phyloP scores from a whole-genome alignment of 371 early-diverging fungal genomes.

The Apophysomyces elegans region DNA sequence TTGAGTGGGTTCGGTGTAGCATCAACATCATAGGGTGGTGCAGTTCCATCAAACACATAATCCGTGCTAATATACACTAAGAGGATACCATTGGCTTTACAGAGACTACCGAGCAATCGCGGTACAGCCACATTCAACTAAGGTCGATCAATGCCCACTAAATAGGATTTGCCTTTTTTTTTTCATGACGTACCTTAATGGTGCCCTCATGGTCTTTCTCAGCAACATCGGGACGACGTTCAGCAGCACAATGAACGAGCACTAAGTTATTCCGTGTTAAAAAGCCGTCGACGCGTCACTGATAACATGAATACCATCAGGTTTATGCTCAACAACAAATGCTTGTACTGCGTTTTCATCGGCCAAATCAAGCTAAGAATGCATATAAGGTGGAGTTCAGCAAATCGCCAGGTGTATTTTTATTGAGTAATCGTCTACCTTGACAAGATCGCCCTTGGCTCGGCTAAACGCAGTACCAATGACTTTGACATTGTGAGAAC shows the following conservation, averaged over 20 bases:
- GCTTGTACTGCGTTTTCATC: conserved; percentile 53
- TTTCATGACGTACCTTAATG: conserved; percentile 39
- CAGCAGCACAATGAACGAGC: conserved; percentile 89
- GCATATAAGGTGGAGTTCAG: not conserved
- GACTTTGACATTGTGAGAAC: conserved; percentile 36
- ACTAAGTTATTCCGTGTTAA: conserved; percentile 26
- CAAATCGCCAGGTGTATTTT: not conserved
- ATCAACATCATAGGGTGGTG: conserved; percentile 76
- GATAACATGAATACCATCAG: conserved; percentile 51
- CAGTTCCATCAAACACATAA: conserved; percentile 89
- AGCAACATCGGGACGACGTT: conserved; percentile 86
- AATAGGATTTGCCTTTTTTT: not conserved
- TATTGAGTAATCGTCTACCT: conserved; percentile 37
- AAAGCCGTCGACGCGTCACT: not conserved
- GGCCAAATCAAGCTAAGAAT: conserved; percentile 67
- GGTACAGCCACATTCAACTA: conserved; percentile 75
- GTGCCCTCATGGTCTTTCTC: conserved; percentile 65
- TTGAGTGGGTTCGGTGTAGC: conserved; percentile 80
- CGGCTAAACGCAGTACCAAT: conserved; percentile 77
- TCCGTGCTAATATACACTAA: conserved; percentile 90
- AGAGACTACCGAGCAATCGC: conserved; percentile 56
- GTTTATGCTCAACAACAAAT: conserved; percentile 62
- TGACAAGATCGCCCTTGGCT: conserved; percentile 57
- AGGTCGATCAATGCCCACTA: conserved; percentile 2
- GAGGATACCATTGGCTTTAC: conserved; percentile 52